Conservation (phyloP, 192 early-diverging fungal genomes). For the Entomortierella beljakovae region DNA sequence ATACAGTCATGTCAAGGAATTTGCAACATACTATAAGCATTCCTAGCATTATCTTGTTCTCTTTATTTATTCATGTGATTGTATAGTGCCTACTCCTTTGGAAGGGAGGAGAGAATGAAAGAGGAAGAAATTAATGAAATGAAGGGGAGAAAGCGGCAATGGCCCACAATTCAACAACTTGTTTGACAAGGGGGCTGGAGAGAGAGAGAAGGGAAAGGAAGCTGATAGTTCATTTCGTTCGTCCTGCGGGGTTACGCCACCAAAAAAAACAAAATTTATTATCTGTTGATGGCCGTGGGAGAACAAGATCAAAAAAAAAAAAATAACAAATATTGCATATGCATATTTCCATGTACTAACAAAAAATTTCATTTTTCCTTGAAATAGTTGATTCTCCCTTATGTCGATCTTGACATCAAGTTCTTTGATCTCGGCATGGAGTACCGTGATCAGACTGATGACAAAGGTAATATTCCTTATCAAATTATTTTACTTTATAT, state of each 20-base stretch:
- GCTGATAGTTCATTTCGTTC: constrained; percentile 5
- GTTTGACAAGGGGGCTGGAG: too few species aligned
- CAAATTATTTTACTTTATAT: background rate
- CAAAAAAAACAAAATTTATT: constrained; percentile 15
- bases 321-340: too few species aligned
- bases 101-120: too few species aligned
- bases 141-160: too few species aligned
- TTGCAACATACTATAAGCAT: too few species aligned
- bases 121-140: too few species aligned
- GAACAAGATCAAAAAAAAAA: too few species aligned
- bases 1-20: too few species aligned
- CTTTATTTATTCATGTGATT: too few species aligned
- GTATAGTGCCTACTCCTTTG: too few species aligned
- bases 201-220: background rate
- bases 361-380: background rate
- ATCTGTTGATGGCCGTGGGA: constrained; percentile 1
- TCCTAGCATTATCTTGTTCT: too few species aligned
- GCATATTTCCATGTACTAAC: background rate
- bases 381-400: constrained; percentile 81
- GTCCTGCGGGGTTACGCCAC: constrained; percentile 18
- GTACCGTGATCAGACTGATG: constrained; percentile 82
- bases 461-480: constrained; percentile 46
- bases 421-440: constrained; percentile 97
- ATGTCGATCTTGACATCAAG: constrained; percentile 92
- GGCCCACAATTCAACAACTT: too few species aligned